A percentile compares a stretch with the other conserved stretches of the same genome.
These are phyloP conservation scores for Cinnamomum micranthum DNA, from an alignment of 164 flowering plant genomes.

Conservation along the genomic window DNA sequence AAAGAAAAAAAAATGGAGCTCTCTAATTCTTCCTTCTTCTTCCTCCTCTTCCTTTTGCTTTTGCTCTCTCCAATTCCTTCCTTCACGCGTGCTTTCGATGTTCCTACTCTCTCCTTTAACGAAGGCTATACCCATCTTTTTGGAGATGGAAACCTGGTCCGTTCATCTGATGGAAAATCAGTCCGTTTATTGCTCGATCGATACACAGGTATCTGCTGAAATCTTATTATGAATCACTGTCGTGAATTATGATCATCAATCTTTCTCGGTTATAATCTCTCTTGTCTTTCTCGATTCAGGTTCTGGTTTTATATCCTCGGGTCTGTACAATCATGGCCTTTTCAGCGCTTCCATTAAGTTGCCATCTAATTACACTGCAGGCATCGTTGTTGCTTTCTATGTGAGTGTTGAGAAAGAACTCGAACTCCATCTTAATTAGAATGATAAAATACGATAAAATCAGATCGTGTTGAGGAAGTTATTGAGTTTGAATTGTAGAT, in stretches of 20 bases:
- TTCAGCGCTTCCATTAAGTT: conserved; percentile 87
- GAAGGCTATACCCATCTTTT: conserved; percentile 59
- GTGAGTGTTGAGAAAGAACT: conserved; percentile 32
- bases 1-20: background rate
- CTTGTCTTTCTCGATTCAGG: conserved; percentile 32
- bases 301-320: conserved; percentile 80
- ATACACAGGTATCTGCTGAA: conserved; percentile 7
- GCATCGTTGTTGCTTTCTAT: conserved; percentile 87
- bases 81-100: background rate
- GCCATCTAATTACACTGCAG: conserved; percentile 78
- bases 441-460: no score
- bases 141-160: conserved; percentile 58
- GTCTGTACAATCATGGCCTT: conserved; percentile 64
- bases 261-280: background rate
- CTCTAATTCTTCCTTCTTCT: background rate
- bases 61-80: background rate
- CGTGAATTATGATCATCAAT: background rate
- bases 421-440: no score
- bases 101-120: conserved; percentile 43
- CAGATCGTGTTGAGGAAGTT: no score
- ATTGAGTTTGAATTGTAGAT: no score
- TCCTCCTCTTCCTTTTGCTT: background rate
- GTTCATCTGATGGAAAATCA: conserved; percentile 38
- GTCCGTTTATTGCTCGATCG: conserved; percentile 19
- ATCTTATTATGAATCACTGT: no score